Percentiles rank a stretch among this genome's conserved stretches.
These are phyloP conservation scores for Exophiala bonariae DNA, from an alignment of 2,329 filamentous ascomycete species.

Conservation along the genomic window DNA sequence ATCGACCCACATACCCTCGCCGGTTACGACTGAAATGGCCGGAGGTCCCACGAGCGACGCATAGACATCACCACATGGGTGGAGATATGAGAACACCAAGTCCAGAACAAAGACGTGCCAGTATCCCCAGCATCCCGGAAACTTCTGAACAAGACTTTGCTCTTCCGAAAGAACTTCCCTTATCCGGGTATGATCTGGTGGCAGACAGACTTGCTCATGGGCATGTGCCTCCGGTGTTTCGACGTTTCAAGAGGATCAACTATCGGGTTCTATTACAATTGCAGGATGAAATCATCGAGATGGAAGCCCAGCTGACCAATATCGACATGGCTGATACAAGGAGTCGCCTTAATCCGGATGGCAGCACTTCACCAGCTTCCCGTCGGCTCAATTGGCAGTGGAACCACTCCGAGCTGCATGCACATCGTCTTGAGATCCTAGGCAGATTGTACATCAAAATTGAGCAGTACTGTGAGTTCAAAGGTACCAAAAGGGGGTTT, in stretches of 20 bases:
- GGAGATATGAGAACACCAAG: conserved; percentile 8
- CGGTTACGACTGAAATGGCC: conserved; percentile 18
- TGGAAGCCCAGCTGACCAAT: conserved; percentile 73
- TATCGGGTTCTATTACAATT: conserved; percentile 79
- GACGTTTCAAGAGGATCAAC: conserved; percentile 78
- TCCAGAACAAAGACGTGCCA: conserved; percentile 8
- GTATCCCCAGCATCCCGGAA: conserved; percentile 1
- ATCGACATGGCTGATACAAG: conserved; percentile 56
- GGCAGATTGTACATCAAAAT: conserved; percentile 58
- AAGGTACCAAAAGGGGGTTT: not conserved
- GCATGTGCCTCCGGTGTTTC: conserved; percentile 65
- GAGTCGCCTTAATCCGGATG: conserved; percentile 33
- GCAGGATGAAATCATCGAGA: conserved; percentile 78
- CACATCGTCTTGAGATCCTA: conserved; percentile 54
- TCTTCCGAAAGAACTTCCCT: not conserved
- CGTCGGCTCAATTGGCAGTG: conserved; percentile 45
- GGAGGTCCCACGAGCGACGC: conserved; percentile 18
- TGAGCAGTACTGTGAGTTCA: conserved; percentile 59
- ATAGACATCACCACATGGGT: conserved; percentile 3
- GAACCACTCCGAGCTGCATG: conserved; percentile 55
- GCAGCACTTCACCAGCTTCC: conserved; percentile 39
- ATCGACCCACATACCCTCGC: conserved; percentile 3
- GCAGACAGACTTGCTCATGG: conserved; percentile 54
- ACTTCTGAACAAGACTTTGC: conserved; percentile 4
- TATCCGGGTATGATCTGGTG: conserved; percentile 57